Evolutionary conservation across 257 asterid genomes (phyloP), one percentile per base, ranked within the genome.

Genomic region (Schizonepeta tenuifolia): DNA sequence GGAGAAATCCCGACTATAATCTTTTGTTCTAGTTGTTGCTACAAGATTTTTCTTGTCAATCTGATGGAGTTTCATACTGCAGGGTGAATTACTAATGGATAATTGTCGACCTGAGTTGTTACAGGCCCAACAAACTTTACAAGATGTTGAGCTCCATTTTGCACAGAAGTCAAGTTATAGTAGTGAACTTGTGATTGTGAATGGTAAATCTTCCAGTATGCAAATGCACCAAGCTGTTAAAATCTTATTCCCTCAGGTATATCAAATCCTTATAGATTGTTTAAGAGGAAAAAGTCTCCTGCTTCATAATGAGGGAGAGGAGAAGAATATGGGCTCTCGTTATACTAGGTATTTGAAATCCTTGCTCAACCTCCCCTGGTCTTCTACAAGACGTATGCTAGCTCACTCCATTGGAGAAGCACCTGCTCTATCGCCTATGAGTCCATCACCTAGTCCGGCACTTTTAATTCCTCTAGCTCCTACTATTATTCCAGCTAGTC

Each of bases 61-160:
- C 68, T 67, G 72, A 74, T 79, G 46, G 44, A 55, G 67, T 26
- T 80, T 82, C 58, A 66, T 61, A 38, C 71, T 86, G 86, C 96
- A 93, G 97, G 97, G 88, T 69, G 93, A 85, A 41, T 74, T 87
- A 55, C 55, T 89, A 71, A 78, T 76, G 85, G 67, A 67, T 33
- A 82, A 81, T 49, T 92, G 98, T 78, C 73, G 73, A 79, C 78
- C 68, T 43, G 95, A 90, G 77, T 79, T 90, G 77, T 61, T 76
- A 43, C 81, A 47, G 73, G 81, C 84, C 75, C 82, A 78, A 73
- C 77, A 72, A 61, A 80, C 75, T 70, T 71, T 86, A 77, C 78
- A 75, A 72, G 86, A 84, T 71, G 79, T 72, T 35, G 81, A 86
- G 56, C 75, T 67, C 64, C 67, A 38, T 66, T 60, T 77, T 46